Evolutionary conservation across 192 early-diverging fungal genomes (phyloP), one percentile per base, ranked within the genome.

Genomic region (Backusella macrospora): DNA sequence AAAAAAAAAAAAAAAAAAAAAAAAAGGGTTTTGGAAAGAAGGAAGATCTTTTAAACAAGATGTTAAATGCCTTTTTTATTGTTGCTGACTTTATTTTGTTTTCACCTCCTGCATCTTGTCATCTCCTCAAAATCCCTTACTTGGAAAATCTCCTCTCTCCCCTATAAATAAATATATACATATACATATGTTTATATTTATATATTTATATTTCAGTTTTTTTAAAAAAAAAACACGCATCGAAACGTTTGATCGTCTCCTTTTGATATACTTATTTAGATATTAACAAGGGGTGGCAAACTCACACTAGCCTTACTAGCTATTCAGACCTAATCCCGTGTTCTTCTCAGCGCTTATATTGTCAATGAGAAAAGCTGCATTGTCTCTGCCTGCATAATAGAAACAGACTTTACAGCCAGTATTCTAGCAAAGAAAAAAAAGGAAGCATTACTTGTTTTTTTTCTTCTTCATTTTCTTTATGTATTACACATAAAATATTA

Each of bases 211-310:
- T n/a, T n/a, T n/a, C n/a, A n/a, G n/a, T n/a, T n/a, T n/a, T n/a
- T n/a, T n/a, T n/a, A 59, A 18, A 26, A 23, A 12, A 23, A 59
- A 59, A 59, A 23, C 8, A 59, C 52, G 8, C 52, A 59, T 12
- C 52, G 26, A 59, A 59, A 59, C 52, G 52, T 59, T 59, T 59
- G 21, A 26, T 2, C 21, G 12, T 59, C 52, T 59, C 52, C 52
- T 59, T 59, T 59, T 59, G 21, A 26, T 59, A 23, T 59, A 59
- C 52, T 59, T 59, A 59, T 59, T 59, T 59, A 59, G 52, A 59
- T 59, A 59, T 59, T 59, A 59, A 59, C 52, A 59, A 59, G 52
- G 52, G 52, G 52, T 59, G 52, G 18, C 52, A 59, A 59, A 59
- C 26, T 12, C 26, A 55, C 18, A 55, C 52, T 55, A 59, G 21